Evolutionary conservation across 176 grass and related monocot genomes (phyloP).

Genomic region (Raddia distichophylla): DNA sequence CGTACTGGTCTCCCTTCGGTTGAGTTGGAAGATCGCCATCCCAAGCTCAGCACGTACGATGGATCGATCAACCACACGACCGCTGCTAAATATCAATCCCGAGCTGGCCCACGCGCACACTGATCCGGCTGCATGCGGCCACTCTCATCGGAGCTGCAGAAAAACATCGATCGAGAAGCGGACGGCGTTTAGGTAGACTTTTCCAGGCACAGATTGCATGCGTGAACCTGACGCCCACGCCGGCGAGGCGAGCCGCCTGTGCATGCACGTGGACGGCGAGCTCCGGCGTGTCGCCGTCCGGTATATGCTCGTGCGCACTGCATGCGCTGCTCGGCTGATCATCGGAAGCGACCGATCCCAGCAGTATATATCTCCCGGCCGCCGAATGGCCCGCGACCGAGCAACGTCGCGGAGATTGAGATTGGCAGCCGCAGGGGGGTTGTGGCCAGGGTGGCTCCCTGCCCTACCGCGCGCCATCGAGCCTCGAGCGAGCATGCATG

Average conservation of each 20-base stretch:
- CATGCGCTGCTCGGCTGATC: not conserved
- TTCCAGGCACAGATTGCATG: no score
- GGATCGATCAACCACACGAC: conserved; percentile 9
- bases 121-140: no score
- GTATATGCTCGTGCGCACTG: not conserved
- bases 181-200: not conserved
- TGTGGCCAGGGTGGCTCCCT: not conserved
- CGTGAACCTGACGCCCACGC: not conserved
- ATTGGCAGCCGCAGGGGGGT: not conserved
- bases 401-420: conserved; percentile 30
- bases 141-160: not conserved
- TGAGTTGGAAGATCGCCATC: not conserved
- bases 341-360: not conserved
- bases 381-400: conserved; percentile 11
- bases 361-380: not conserved
- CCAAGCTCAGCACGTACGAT: not conserved
- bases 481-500: not conserved
- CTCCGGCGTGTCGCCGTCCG: not conserved
- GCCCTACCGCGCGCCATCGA: conserved; percentile 9
- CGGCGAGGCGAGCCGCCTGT: not conserved
- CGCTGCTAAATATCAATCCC: not conserved
- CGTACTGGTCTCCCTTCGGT: not conserved
- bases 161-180: no score
- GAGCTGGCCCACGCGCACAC: not conserved
- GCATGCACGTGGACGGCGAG: not conserved